Evolutionary conservation across 768 basidiomycete genomes (phyloP).

Genomic region (Phaeotremella skinneri): DNA sequence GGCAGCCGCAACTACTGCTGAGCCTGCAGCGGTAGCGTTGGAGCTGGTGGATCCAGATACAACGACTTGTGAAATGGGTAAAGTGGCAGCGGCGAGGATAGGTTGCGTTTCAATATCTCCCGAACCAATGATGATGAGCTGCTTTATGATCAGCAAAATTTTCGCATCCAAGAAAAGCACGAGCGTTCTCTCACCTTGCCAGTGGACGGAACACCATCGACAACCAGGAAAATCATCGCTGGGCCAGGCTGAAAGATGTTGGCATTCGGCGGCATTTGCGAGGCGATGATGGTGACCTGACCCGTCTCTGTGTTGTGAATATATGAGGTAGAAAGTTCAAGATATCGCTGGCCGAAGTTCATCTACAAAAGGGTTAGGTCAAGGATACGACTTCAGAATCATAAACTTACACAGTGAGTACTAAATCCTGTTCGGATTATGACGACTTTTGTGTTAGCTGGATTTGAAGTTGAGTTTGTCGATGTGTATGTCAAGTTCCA

Average conservation of each 20-base stretch:
- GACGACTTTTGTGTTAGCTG: slow-evolving; percentile 64
- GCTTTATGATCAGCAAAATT: slow-evolving; percentile 2
- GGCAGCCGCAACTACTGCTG: slow-evolving; percentile 1
- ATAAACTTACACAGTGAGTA: slow-evolving; percentile 50
- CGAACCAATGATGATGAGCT: slow-evolving; percentile 42
- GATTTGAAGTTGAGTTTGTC: slow-evolving; percentile 66
- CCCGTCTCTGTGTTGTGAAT: slow-evolving; percentile 70
- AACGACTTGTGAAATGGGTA: slow-evolving; percentile 34
- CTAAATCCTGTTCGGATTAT: slow-evolving; percentile 69
- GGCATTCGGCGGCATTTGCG: slow-evolving; percentile 72
- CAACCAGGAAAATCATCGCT: slow-evolving; percentile 47
- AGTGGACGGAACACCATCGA: slow-evolving; percentile 46
- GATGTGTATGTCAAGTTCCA: slow-evolving; percentile 76
- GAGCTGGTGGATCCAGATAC: slow-evolving; percentile 8
- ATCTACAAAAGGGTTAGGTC: slow-evolving; percentile 41
- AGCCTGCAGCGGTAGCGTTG: not conserved
- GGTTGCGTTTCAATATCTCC: slow-evolving; percentile 39
- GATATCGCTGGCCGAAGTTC: slow-evolving; percentile 66
- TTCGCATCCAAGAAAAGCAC: not conserved
- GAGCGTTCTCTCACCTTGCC: slow-evolving; percentile 28
- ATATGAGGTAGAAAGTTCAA: slow-evolving; percentile 83
- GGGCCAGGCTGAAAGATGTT: slow-evolving; percentile 61
- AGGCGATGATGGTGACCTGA: slow-evolving; percentile 73
- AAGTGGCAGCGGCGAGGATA: slow-evolving; percentile 22
- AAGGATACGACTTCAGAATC: not conserved